Evolutionary conservation across 257 asterid species (phyloP).

Genomic region (Solanum corneliomulleri): DNA sequence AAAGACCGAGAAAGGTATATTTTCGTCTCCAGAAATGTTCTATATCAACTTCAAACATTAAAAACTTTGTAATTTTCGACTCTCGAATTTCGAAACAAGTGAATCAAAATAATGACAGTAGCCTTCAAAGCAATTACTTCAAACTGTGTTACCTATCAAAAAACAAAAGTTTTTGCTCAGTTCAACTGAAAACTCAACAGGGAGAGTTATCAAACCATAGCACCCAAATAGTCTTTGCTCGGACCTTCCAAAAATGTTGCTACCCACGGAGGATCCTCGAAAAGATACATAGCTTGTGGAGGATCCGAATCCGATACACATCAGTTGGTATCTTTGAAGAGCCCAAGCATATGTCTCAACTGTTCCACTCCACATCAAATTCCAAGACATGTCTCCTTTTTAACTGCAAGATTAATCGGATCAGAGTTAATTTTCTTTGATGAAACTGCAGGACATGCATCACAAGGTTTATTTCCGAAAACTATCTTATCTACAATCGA

Average conservation of each 20-base stretch:
- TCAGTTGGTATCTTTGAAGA: not conserved
- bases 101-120: not conserved
- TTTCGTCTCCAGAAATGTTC: no score
- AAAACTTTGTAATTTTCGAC: not conserved
- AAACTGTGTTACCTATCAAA: not conserved
- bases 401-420: not conserved
- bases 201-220: not conserved
- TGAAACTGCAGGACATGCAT: not conserved
- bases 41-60: no score
- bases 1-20: no score
- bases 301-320: not conserved
- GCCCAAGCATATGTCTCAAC: not conserved
- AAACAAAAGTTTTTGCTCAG: not conserved
- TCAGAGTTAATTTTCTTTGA: not conserved
- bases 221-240: not conserved
- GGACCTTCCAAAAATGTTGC: not conserved
- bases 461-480: not conserved
- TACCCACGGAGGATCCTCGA: not conserved
- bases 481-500: not conserved
- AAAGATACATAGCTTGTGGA: not conserved
- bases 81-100: not conserved
- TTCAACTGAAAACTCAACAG: not conserved
- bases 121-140: not conserved
- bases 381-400: not conserved
- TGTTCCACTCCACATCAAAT: not conserved